These are phyloP conservation scores for Pezicula radicicola DNA, from an alignment of 2,329 filamentous ascomycete species.

Conservation along the genomic window DNA sequence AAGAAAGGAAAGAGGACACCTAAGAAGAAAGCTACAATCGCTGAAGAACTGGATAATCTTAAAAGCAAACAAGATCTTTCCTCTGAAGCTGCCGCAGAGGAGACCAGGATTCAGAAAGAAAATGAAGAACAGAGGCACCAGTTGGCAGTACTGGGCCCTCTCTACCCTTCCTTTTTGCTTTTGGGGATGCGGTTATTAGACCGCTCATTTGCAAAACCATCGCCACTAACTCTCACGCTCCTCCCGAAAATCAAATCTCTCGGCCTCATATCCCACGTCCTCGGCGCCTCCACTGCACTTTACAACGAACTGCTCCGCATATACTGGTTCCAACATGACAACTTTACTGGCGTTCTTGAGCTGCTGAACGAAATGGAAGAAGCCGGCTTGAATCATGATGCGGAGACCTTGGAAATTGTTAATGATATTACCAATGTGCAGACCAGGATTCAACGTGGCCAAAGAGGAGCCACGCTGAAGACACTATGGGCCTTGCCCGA, in stretches of 20 bases:
- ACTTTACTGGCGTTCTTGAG: conserved; percentile 31
- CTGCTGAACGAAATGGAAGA: conserved; percentile 29
- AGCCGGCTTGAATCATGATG: conserved; percentile 24
- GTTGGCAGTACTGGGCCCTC: conserved; percentile 56
- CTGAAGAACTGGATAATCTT: neutral
- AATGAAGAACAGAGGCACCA: neutral
- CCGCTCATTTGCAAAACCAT: conserved; percentile 52
- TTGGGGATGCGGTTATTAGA: conserved; percentile 55
- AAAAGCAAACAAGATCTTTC: neutral
- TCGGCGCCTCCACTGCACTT: conserved; percentile 67
- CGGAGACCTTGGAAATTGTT: conserved; percentile 25
- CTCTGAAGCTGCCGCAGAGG: neutral
- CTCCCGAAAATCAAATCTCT: conserved; percentile 66
- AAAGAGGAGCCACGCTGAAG: conserved; percentile 15
- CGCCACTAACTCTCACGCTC: conserved; percentile 56
- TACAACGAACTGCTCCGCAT: conserved; percentile 65
- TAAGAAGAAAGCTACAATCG: conserved; percentile 1
- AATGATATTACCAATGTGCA: conserved; percentile 17
- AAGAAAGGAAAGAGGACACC: conserved; percentile 7
- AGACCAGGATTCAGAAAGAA: neutral
- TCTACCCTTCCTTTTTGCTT: conserved; percentile 61
- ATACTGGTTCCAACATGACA: conserved; percentile 58
- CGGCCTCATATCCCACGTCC: conserved; percentile 66
- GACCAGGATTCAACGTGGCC: conserved; percentile 9
- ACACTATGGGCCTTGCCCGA: conserved; percentile 25